Conservation (phyloP, 768 basidiomycete species). For the Cubamyces lactineus region DNA sequence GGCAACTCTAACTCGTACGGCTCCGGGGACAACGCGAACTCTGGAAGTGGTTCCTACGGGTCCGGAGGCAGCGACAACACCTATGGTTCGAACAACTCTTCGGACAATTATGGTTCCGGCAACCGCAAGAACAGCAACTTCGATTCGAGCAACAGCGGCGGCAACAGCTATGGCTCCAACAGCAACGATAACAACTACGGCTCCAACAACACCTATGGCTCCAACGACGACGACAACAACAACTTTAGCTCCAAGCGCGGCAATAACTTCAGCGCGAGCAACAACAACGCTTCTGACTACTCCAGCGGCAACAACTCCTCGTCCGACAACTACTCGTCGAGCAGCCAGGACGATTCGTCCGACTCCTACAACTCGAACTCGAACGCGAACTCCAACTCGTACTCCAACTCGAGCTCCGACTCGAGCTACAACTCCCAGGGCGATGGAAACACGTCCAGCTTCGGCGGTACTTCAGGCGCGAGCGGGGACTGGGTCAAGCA, state of each 20-base stretch:
- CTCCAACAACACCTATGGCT: slow-evolving; percentile 10
- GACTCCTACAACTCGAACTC: slow-evolving; percentile 7
- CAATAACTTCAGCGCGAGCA: slow-evolving; percentile 21
- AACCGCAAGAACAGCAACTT: slow-evolving; percentile 19
- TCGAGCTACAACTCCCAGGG: slow-evolving; percentile 26
- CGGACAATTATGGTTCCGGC: slow-evolving; percentile 25
- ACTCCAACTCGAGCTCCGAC: slow-evolving; percentile 23
- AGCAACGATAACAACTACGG: slow-evolving; percentile 7
- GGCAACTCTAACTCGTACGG: slow-evolving; percentile 7
- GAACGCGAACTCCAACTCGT: slow-evolving; percentile 8
- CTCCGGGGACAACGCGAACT: slow-evolving; percentile 4
- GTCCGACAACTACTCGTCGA: neutral
- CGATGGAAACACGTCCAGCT: slow-evolving; percentile 28
- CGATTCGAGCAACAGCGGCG: neutral
- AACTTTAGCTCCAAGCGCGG: neutral
- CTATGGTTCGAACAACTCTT: slow-evolving; percentile 11
- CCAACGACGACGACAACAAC: slow-evolving; percentile 12
- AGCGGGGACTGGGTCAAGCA: slow-evolving; percentile 41
- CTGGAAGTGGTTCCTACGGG: slow-evolving; percentile 20
- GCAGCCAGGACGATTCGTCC: neutral
- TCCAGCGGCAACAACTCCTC: slow-evolving; percentile 16
- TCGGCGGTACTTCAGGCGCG: neutral
- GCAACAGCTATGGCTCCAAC: slow-evolving; percentile 15
- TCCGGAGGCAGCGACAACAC: slow-evolving; percentile 12
- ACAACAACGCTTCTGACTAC: slow-evolving; percentile 27